phyloP scores from a whole-genome alignment of 2,329 filamentous ascomycete species.

The Fusarium mexicanum region DNA sequence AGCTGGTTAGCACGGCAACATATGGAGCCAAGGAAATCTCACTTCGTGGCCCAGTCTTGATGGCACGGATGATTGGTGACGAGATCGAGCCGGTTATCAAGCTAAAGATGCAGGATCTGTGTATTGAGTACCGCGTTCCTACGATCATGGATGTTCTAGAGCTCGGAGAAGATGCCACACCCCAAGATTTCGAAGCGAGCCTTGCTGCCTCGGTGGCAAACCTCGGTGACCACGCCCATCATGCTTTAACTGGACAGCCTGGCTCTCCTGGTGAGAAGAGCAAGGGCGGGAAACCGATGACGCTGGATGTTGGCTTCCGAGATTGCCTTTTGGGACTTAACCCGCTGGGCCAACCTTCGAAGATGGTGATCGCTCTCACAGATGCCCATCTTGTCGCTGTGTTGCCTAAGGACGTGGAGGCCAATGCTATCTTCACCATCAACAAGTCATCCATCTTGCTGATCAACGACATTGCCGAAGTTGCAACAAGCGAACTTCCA shows the following conservation, averaged over 20 bases:
- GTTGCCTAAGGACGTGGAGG: conserved; percentile 71
- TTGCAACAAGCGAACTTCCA: conserved; percentile 16
- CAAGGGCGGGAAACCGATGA: conserved; percentile 64
- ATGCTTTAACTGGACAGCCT: conserved; percentile 51
- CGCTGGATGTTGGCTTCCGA: conserved; percentile 77
- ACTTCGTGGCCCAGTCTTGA: conserved; percentile 67
- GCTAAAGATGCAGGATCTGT: conserved; percentile 84
- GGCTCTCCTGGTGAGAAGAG: conserved; percentile 38
- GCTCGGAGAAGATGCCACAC: conserved; percentile 71
- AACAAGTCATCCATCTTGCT: conserved; percentile 85
- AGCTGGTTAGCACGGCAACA: conserved; percentile 69
- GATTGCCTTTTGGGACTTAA: conserved; percentile 89
- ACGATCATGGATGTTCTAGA: conserved; percentile 83
- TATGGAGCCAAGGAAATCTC: conserved; percentile 43
- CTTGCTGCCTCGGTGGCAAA: conserved; percentile 84
- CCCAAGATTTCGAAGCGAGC: conserved; percentile 77
- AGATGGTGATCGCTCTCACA: conserved; percentile 80
- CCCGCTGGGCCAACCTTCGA: conserved; percentile 78
- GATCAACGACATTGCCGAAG: conserved; percentile 74
- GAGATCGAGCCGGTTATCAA: conserved; percentile 94
- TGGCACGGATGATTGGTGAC: conserved; percentile 90
- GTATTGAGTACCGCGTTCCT: conserved; percentile 88
- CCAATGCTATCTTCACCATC: conserved; percentile 72
- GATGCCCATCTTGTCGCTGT: conserved; percentile 77
- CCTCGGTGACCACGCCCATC: conserved; percentile 71